Evolutionary conservation across 2,329 filamentous ascomycete species (phyloP), one percentile per base, ranked within the genome.

Genomic region (Penicillium italicum): DNA sequence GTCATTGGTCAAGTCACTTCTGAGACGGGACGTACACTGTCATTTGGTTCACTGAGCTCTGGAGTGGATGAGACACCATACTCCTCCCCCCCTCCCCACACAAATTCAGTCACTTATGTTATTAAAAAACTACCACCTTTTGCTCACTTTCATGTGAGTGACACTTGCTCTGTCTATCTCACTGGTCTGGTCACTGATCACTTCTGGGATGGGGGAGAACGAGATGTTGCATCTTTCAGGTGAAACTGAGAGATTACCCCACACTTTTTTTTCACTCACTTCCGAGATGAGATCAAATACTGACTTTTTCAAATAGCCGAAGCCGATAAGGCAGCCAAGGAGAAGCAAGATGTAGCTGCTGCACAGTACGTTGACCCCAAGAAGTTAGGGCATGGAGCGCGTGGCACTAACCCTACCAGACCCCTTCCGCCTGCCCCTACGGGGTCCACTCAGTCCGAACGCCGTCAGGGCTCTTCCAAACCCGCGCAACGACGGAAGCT

Each of bases 361-460:
- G 24, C 30, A 11, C 11, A 50, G 52, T 50, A 55, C n/a, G 53
- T 55, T 55, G 53, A 45, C 16, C n/a, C 44, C 24, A 28, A 31
- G 20, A 45, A 58, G 47, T 65, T 65, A 64, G 60, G 62, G 61
- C 55, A 57, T 48, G 38, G 26, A 36, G 60, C 46, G 50, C 50
- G 40, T 53, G 58, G 56, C 62, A 55, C 62, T 65, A 63, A 64
- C 59, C 53, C 60, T 63, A 59, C 53, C 48, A 56, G 56, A 48
- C 44, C 44, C 49, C 40, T 61, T 62, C 62, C 61, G 62, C 62
- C 59, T 62, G 53, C 62, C 62, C 55, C 58, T 56, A 62, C 57
- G 60, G 59, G 59, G 34, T 50, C 52, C 56, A 61, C 58, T 55
- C 62, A 57, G 36, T 55, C 55, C 44, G 44, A 44, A 33, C 47